phyloP scores from a whole-genome alignment of 108 stramenopile genomes.

The Nitzschia putrida region DNA sequence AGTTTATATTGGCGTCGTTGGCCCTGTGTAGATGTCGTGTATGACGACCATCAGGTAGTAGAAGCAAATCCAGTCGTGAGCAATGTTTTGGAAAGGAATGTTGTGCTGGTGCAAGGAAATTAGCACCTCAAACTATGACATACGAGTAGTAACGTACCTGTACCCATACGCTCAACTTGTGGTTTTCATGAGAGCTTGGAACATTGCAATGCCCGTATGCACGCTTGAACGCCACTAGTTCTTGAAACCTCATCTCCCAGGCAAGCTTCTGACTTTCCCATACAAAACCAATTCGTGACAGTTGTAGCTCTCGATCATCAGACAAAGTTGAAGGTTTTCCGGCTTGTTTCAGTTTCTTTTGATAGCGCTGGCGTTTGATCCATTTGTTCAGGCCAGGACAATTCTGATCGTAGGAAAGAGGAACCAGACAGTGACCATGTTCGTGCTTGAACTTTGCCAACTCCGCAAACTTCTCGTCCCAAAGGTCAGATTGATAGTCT shows the following conservation, averaged over 20 bases:
- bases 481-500: not conserved
- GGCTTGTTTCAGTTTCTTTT: conserved; percentile 44
- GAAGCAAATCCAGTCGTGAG: no score
- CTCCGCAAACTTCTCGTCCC: not conserved
- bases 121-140: no score
- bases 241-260: conserved; percentile 33
- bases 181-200: conserved; percentile 6
- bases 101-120: no score
- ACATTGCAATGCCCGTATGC: conserved; percentile 28
- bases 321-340: conserved; percentile 49
- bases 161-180: conserved; percentile 13
- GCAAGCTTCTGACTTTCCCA: conserved; percentile 41
- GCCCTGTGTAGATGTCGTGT: not conserved
- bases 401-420: not conserved
- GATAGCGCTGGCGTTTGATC: conserved; percentile 52
- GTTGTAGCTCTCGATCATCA: conserved; percentile 35
- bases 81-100: no score
- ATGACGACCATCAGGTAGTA: no score
- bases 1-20: conserved; percentile 26
- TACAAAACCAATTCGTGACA: conserved; percentile 46
- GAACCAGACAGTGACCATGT: not conserved
- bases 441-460: not conserved
- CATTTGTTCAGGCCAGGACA: conserved; percentile 21
- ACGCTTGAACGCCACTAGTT: conserved; percentile 20
- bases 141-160: conserved; percentile 17